These are phyloP conservation scores for Wickerhamomyces chaumierensis DNA, from an alignment of 805 yeast genomes.

Conservation along the genomic window DNA sequence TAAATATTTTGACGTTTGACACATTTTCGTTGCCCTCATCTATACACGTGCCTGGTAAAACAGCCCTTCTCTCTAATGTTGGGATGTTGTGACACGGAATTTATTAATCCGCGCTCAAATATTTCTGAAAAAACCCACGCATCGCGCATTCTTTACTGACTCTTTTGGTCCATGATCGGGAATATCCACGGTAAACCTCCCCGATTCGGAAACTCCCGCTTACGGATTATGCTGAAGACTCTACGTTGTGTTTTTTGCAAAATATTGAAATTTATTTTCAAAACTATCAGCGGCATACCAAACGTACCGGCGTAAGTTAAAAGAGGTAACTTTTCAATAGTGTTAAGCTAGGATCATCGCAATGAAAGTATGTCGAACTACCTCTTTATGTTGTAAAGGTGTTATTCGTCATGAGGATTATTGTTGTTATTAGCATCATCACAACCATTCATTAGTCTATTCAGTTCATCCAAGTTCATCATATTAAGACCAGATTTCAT, in stretches of 20 bases:
- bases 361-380: background rate
- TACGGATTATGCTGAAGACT: background rate
- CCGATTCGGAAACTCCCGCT: background rate
- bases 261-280: background rate
- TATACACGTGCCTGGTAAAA: background rate
- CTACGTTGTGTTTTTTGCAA: background rate
- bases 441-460: background rate
- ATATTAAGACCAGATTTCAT: background rate
- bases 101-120: no score
- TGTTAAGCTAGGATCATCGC: slow-evolving; percentile 27
- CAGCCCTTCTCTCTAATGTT: background rate
- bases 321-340: slow-evolving; percentile 99
- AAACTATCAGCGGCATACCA: slow-evolving; percentile 7
- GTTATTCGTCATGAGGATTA: background rate
- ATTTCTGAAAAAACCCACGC: background rate
- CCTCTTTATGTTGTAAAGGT: background rate
- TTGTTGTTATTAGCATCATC: background rate
- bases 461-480: background rate
- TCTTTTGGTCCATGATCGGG: background rate
- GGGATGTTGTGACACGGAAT: background rate
- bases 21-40: background rate
- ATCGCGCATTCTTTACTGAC: background rate
- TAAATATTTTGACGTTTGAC: background rate
- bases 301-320: slow-evolving; percentile 97
- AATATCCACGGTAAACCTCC: background rate